Evolutionary conservation across 495 filamentous ascomycete genomes (phyloP), one percentile per base, ranked within the genome.

Genomic region (Ramalina peruviana): DNA sequence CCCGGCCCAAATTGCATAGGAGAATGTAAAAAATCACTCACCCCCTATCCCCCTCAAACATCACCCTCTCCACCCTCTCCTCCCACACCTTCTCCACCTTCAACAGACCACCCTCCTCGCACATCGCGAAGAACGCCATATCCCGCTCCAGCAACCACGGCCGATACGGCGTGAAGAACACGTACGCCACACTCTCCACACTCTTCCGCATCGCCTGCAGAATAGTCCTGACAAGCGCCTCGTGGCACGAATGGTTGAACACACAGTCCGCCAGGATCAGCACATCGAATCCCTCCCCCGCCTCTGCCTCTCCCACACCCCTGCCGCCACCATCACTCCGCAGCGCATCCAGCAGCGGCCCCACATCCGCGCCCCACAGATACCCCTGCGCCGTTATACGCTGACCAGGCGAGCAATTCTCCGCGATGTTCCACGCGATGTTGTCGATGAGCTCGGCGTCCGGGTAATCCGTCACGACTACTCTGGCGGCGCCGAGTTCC

Each of bases 121-220:
- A 83, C 41, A 85, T 57, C 21, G 86, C 81, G 59, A 97, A 94
- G 67, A 97, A 95, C 6, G 70, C 74, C 60, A 95, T 69, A 55
- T 94, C 92, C 64, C 84, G 81, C 48, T 85, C 74, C 53, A 83
- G 68, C 55, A 95, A 66, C 89, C 88, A 95, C 1, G 90, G 88
- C 53, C 92, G 71, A 67, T 97, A 93, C 2, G 85, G 86, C 0
- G 88, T 93, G 64, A 97, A 97, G 57, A 94, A 92, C 13, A 95
- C 89, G 56, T 87, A 66, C 1, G 88, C 89, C 40, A 69, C 73
- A 16, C 82, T 73, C 13, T 69, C 65, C n/a, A 55, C 50, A 6
- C 64, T 58, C 39, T 69, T 70, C n/a, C 21, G 13, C 26, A 48
- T 21, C 3, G 82, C 82, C 55, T 66, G 48, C 54, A 74, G 66